These are phyloP conservation scores for Trichoderma breve DNA, from an alignment of 2,329 filamentous ascomycete species.

Conservation along the genomic window DNA sequence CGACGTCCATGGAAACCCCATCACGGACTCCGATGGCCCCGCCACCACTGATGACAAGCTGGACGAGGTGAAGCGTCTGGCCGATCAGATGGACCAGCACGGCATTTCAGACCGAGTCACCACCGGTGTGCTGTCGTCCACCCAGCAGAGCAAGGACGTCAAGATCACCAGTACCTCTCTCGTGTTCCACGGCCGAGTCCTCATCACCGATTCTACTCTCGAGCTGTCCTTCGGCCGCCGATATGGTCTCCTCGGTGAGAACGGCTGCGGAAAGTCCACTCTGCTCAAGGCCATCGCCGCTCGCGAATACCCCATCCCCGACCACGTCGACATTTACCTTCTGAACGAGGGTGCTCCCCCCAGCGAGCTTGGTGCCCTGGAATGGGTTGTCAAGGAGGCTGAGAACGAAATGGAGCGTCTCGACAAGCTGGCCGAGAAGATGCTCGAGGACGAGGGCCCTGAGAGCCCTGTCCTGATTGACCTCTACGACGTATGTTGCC, in stretches of 20 bases:
- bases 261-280: constrained; percentile 99
- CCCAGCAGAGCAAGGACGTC: constrained; percentile 82
- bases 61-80: constrained; percentile 80
- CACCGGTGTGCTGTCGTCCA: constrained; percentile 89
- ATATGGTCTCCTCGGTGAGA: constrained; percentile 95
- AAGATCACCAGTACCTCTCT: constrained; percentile 93
- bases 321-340: constrained; percentile 97
- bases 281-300: constrained; percentile 89
- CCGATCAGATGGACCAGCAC: constrained; percentile 91
- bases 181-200: constrained; percentile 96
- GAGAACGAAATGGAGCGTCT: constrained; percentile 88
- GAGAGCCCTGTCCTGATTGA: constrained; percentile 89
- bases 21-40: constrained; percentile 58
- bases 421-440: constrained; percentile 83
- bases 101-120: constrained; percentile 97
- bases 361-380: constrained; percentile 82
- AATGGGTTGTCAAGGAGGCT: constrained; percentile 96
- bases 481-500: constrained; percentile 78
- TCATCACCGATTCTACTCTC: constrained; percentile 89
- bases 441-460: constrained; percentile 88
- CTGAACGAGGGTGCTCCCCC: constrained; percentile 95
- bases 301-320: constrained; percentile 92
- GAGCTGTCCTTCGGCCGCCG: constrained; percentile 90
- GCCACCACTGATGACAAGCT: constrained; percentile 71
- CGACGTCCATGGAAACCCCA: constrained; percentile 59